A percentile compares a stretch with the other conserved stretches of the same genome.
Evolutionary conservation across 2,329 filamentous ascomycete species (phyloP).

Genomic region (Penicillium sp.): DNA sequence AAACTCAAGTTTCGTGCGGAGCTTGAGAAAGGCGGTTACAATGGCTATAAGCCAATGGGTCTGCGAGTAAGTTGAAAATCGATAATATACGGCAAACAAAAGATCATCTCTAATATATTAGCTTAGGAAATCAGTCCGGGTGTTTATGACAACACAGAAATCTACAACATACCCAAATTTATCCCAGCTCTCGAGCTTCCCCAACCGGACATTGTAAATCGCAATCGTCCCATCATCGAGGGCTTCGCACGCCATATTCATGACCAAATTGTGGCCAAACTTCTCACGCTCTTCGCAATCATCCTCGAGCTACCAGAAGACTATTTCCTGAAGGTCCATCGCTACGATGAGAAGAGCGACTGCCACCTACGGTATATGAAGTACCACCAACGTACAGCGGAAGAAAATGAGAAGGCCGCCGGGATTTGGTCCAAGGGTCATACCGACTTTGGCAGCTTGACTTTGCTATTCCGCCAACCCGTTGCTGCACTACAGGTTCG

Average conservation of each 20-base stretch:
- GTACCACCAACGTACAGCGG: slow-evolving; percentile 50
- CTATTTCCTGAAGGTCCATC: slow-evolving; percentile 55
- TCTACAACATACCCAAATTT: slow-evolving; percentile 61
- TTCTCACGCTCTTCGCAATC: slow-evolving; percentile 44
- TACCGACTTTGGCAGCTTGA: slow-evolving; percentile 58
- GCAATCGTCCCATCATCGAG: slow-evolving; percentile 12
- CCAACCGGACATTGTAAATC: slow-evolving; percentile 11
- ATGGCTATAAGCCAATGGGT: slow-evolving; percentile 53
- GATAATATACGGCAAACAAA: neutral
- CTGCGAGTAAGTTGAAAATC: neutral
- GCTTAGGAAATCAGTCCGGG: slow-evolving; percentile 19
- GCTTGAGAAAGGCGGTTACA: slow-evolving; percentile 54
- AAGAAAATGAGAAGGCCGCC: slow-evolving; percentile 47
- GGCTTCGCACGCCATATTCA: slow-evolving; percentile 18
- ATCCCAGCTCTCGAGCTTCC: slow-evolving; percentile 12
- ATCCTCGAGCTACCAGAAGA: slow-evolving; percentile 59
- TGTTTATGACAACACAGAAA: slow-evolving; percentile 55
- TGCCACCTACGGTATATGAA: slow-evolving; percentile 63
- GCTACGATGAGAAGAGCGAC: slow-evolving; percentile 58
- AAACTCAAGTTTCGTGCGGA: slow-evolving; percentile 56
- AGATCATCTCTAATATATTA: slow-evolving; percentile 13
- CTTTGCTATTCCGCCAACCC: slow-evolving; percentile 58
- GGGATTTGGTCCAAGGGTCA: slow-evolving; percentile 51
- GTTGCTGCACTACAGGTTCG: slow-evolving; percentile 58
- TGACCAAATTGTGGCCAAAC: slow-evolving; percentile 13